phyloP scores from a whole-genome alignment of 768 basidiomycete species.

The Tulasnella sp. region DNA sequence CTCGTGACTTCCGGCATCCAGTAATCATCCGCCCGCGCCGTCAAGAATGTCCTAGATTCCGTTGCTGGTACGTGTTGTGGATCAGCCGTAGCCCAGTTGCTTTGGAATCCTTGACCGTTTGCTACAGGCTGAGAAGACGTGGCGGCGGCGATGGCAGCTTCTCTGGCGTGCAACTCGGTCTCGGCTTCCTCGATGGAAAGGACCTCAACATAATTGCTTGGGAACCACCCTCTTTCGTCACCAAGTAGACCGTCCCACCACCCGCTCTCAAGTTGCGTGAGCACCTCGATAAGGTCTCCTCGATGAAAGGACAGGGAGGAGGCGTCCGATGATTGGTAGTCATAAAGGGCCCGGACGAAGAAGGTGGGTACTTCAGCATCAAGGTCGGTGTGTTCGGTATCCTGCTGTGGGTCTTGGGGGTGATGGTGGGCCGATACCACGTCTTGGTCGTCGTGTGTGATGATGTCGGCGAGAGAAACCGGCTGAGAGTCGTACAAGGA shows the following conservation, averaged over 20 bases:
- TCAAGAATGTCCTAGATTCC: neutral
- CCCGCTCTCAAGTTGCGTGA: constrained; percentile 80
- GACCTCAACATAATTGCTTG: constrained; percentile 80
- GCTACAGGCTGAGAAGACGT: too few relatives aligned
- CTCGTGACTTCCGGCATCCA: constrained; percentile 82
- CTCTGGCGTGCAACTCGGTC: constrained; percentile 34
- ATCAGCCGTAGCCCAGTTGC: constrained; percentile 28
- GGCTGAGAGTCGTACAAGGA: constrained; percentile 5
- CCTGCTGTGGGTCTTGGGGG: neutral
- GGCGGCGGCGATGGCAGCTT: constrained; percentile 33
- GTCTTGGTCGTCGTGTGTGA: constrained; percentile 1
- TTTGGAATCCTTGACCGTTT: constrained; percentile 44
- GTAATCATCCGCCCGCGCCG: constrained; percentile 41
- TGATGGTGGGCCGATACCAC: neutral
- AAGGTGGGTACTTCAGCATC: constrained; percentile 39
- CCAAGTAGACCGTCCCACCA: constrained; percentile 97
- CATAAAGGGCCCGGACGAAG: constrained; percentile 86
- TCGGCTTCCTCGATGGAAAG: constrained; percentile 77
- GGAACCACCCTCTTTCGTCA: constrained; percentile 88
- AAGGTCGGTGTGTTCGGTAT: constrained; percentile 3
- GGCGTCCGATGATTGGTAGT: constrained; percentile 76
- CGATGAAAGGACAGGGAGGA: constrained; percentile 79
- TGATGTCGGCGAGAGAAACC: constrained; percentile 6
- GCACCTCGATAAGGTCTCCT: constrained; percentile 87
- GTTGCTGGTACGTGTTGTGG: neutral